Evolutionary conservation across 2,329 filamentous ascomycete species (phyloP), one percentile per base, ranked within the genome.

Genomic region (Amauroascus verrucosus): DNA sequence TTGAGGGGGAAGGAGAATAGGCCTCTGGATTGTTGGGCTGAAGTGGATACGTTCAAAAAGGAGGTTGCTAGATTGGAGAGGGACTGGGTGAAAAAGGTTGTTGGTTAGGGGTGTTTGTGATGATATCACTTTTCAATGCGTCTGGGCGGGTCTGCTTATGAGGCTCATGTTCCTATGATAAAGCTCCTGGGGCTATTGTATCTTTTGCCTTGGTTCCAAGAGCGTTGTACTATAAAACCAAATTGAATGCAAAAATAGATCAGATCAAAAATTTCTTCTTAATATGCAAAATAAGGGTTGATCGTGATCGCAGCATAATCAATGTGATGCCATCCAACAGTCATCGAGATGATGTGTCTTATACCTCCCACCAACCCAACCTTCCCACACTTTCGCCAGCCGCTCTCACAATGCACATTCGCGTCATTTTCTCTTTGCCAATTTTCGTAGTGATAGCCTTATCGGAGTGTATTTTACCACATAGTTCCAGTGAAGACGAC

Each of bases 1-100:
- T 75, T 97, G 75, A 77, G 86, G 57, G 78, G 84, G 64, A 84
- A 96, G 69, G 90, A 96, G 71, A 78, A 88, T 59, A 80, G 88
- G 69, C 90, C 91, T 67, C 75, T 96, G 66, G 87, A 96, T 75
- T 97, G 91, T 78, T 96, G 87, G 86, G 79, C 83, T 71, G 89
- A 96, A 79, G 88, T 96, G 22, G 85, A 94, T 74, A 77, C 76
- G 18, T 97, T 97, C 71, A 95, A 90, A 80, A 79, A 80, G 63
- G 88, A 95, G 77, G 90, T 97, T 48, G 82, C 86, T 61, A 82
- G 81, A 73, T 70, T 96, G 71, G 91, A 96, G 79, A 84, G 82
- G 72, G 77, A 77, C 24, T 97, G 94, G 81, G 88, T 96, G 33
- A 85, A 94, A 66, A 88, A 84, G 73, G 82, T 94, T 62, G 67